phyloP scores from a whole-genome alignment of 2,329 filamentous ascomycete species.

The Colletotrichum sojae region DNA sequence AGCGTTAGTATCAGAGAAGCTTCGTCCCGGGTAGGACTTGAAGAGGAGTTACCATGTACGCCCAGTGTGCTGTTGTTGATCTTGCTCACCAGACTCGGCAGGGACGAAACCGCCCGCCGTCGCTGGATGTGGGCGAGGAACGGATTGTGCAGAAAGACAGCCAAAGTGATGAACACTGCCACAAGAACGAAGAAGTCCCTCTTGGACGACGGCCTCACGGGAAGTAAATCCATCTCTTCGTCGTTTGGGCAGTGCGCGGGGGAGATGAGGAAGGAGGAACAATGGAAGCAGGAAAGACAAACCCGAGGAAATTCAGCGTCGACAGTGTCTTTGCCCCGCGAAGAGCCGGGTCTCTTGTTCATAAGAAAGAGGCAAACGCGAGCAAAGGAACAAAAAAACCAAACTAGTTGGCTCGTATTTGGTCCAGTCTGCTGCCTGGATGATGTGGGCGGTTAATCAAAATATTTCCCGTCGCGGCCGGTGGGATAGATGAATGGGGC shows the following conservation, averaged over 20 bases:
- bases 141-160: conserved; percentile 20
- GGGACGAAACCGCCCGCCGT: background rate
- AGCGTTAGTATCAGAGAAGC: background rate
- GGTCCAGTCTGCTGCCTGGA: background rate
- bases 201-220: conserved; percentile 25
- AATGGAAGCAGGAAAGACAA: background rate
- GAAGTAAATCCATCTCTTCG: conserved; percentile 14
- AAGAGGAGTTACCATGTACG: conserved; percentile 1
- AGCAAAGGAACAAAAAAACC: too few species aligned
- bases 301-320: too few species aligned
- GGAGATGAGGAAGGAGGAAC: background rate
- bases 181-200: conserved; percentile 16
- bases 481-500: too few species aligned
- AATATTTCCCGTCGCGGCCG: background rate
- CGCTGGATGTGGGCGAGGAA: conserved; percentile 17
- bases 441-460: conserved; percentile 18
- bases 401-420: background rate
- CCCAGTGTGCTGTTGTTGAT: conserved; percentile 34
- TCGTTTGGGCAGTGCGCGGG: background rate
- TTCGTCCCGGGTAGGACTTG: rapidly evolving
- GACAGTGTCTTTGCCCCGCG: too few species aligned
- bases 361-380: background rate
- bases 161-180: conserved; percentile 9
- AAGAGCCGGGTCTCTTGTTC: background rate
- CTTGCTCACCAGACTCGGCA: background rate